Base-by-base conservation (phyloP, 495 filamentous ascomycete species). In the Trichodelitschia bisporula region DNA sequence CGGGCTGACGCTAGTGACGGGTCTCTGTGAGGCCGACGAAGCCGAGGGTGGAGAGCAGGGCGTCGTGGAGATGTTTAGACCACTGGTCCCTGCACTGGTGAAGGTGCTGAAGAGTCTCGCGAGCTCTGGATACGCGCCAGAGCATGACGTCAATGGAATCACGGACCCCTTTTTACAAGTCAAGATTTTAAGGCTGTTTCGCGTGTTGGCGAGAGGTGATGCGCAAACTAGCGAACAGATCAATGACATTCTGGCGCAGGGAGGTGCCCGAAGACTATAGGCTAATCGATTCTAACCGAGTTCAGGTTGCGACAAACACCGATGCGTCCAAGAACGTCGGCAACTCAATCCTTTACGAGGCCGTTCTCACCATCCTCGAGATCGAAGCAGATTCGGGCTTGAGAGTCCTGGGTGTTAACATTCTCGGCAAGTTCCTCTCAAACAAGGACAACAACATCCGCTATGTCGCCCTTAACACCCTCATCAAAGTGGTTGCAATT, bases 371-470 rank as follows among this genome's bases (percentile, higher is more conserved):
- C 0, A 97, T 97, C 37, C 68, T 97, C 19, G 86, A 97, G 40
- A 95, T 97, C 37, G 84, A 97, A 49, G 89, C 86, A 4, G 86
- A 97, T 47, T 84, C 84, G 6, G 82, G 89, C 5, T 51, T 95
- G 35, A 60, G 89, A 21, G 89, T 95, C 6, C 59, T 97, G 26
- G 86, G 86, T 45, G 84, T 97, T 39, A 97, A 97, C 44, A 97
- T 97, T 32, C 66, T 97, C 5, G 86, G 86, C 45, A 97, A 95
- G 47, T 97, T 97, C 58, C 55, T 97, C 32, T 69, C 80, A 4
- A 97, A 97, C 52, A 77, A 83, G 48, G 86, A 97, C 54, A 97
- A 97, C 58, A 97, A 97, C 44, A 95, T 97, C 46, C 77, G 86
- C 43, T 97, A 97, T 47, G 86, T 97, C 28, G 86, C 86, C 15